Conservation (phyloP, 208 protist genomes). For the Polymyxa betae region DNA sequence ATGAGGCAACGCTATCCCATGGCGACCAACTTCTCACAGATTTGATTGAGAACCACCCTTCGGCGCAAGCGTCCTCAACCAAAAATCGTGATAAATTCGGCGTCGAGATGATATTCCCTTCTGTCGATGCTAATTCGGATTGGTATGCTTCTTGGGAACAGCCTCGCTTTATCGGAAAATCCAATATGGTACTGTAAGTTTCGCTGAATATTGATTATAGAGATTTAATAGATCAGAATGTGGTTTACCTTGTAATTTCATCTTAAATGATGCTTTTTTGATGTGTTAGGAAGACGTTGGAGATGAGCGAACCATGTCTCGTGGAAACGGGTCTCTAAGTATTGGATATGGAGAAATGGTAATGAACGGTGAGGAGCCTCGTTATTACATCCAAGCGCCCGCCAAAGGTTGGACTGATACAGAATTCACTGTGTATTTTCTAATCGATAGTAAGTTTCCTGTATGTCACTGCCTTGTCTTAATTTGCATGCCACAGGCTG, state of each 20-base stretch:
- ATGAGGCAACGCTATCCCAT: no score
- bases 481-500: background rate
- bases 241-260: background rate
- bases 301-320: background rate
- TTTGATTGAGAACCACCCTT: background rate
- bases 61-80: background rate
- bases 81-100: slow-evolving; percentile 9
- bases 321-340: background rate
- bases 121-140: background rate
- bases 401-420: slow-evolving; percentile 1
- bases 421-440: background rate
- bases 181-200: background rate
- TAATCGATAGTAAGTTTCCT: background rate
- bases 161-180: background rate
- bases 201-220: no score
- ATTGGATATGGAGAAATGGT: slow-evolving; percentile 35
- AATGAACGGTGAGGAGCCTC: background rate
- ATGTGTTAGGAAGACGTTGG: background rate
- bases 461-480: background rate
- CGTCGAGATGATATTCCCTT: background rate
- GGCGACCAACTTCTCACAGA: background rate
- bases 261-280: background rate
- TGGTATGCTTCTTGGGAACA: background rate
- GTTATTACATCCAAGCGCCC: background rate
- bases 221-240: no score